Evolutionary conservation across 2,329 filamentous ascomycete species (phyloP).

Genomic region (Dothideomycetidae sp.): DNA sequence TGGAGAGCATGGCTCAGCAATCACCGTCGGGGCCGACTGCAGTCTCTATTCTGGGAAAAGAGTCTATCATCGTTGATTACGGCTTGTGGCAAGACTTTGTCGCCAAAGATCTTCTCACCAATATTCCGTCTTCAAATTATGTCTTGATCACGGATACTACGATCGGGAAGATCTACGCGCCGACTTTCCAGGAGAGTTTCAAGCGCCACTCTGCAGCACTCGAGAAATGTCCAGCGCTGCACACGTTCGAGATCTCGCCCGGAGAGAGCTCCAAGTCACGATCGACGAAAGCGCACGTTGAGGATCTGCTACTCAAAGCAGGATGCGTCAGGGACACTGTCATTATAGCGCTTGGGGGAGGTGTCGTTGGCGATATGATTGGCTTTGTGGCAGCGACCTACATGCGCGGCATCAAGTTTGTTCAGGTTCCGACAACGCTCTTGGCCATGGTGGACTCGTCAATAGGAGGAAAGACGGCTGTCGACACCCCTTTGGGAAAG

Average conservation of each 20-base stretch:
- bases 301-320: conserved; percentile 90
- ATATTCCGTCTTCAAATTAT: conserved; percentile 75
- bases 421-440: conserved; percentile 90
- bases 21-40: conserved; percentile 31
- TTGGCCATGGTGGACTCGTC: conserved; percentile 97
- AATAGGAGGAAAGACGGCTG: conserved; percentile 95
- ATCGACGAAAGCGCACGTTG: conserved; percentile 85
- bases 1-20: conserved; percentile 3
- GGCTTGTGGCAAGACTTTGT: conserved; percentile 78
- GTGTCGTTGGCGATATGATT: conserved; percentile 95
- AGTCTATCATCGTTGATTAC: conserved; percentile 84
- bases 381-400: conserved; percentile 96
- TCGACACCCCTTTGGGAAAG: conserved; percentile 91
- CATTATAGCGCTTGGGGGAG: conserved; percentile 84
- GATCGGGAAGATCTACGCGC: conserved; percentile 64
- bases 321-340: conserved; percentile 92
- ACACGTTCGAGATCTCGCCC: conserved; percentile 75
- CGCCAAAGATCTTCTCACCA: conserved; percentile 62
- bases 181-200: conserved; percentile 59
- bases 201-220: conserved; percentile 27
- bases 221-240: conserved; percentile 46
- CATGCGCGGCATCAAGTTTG: conserved; percentile 92
- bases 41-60: conserved; percentile 74
- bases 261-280: conserved; percentile 90
- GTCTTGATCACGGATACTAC: conserved; percentile 96